Conservation (phyloP, 2,329 filamentous ascomycete species). For the Hysterium pulicare region DNA sequence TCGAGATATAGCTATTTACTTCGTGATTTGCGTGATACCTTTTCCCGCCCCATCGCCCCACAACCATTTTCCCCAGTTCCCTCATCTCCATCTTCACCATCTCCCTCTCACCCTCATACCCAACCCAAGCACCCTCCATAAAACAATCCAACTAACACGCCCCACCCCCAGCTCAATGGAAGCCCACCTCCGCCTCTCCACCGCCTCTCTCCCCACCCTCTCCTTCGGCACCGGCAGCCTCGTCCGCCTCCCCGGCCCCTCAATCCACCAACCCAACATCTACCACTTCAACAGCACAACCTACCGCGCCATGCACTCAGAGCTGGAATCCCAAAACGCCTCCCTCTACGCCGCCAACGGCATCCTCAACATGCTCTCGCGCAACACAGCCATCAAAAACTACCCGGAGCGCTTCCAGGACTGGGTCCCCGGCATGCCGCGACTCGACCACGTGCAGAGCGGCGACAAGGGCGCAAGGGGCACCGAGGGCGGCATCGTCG, state of each 20-base stretch:
- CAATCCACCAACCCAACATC: slow-evolving; percentile 90
- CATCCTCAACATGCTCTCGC: slow-evolving; percentile 89
- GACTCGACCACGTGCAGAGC: slow-evolving; percentile 58
- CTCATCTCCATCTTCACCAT: slow-evolving; percentile 1
- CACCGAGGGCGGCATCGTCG: slow-evolving; percentile 83
- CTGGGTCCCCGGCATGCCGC: slow-evolving; percentile 83
- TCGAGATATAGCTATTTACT: too few relatives aligned
- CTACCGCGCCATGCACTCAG: slow-evolving; percentile 90
- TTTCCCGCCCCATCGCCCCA: too few relatives aligned
- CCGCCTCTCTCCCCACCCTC: slow-evolving; percentile 85
- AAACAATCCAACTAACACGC: slow-evolving; percentile 15
- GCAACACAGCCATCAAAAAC: slow-evolving; percentile 90
- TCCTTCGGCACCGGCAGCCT: slow-evolving; percentile 96
- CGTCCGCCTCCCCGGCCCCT: slow-evolving; percentile 87
- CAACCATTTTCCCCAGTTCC: too few relatives aligned
- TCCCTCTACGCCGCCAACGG: slow-evolving; percentile 89
- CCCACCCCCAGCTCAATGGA: slow-evolving; percentile 75
- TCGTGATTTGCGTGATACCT: too few relatives aligned
- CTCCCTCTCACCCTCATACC: not conserved
- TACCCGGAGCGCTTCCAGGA: slow-evolving; percentile 97
- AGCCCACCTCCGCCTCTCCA: slow-evolving; percentile 88
- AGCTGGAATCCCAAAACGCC: slow-evolving; percentile 80
- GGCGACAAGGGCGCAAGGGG: slow-evolving; percentile 74
- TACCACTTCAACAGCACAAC: slow-evolving; percentile 98
- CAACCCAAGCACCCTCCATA: slow-evolving; percentile 3